Base-by-base conservation (phyloP, 768 basidiomycete genomes). In the Guyanaporus albipodus region DNA sequence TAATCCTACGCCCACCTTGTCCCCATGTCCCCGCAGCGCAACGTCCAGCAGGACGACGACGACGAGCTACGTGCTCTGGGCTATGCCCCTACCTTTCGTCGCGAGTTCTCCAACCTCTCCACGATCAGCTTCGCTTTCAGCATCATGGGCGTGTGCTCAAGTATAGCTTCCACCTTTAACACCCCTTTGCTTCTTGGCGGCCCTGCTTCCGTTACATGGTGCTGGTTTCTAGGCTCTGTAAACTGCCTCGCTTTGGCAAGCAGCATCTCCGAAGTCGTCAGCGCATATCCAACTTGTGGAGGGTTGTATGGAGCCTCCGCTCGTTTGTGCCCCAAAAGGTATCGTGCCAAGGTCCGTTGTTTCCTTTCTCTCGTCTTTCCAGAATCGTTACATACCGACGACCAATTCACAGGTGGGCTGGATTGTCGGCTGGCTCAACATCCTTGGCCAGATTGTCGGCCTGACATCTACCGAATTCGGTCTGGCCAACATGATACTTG, bases 231-330 rank as follows among this genome's bases (percentile, higher is more conserved):
- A 3, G 66, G 67, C 0, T 46, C 50, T 4, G 44, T 15, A 0
- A 67, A 64, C 34, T 66, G 64, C 38, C 23, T 63, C n/a, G 51
- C 66, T 6, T 44, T 69, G 7, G 59, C 62, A 14, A 56, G 61
- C 31, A 67, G 66, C 11, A 55, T 67, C 21, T 27, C 65, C 4
- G 65, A 67, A 47, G 29, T 67, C 8, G 64, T 59, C 50, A 67
- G 64, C 5, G 63, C 65, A 3, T 64, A 60, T 53, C 63, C 63
- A 32, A 67, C 62, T 8, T 63, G 62, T 14, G 62, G 61, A 6
- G 63, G 54, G 8, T 40, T 63, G 4, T 88, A 88, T 55, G 86
- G 85, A n/a, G 87, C 87, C 4, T 87, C 86, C 22, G 85, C 85
- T n/a, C 79, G 81, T 58, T 68, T 87, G 8, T 79, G 80, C 6